Percentiles rank a stretch among this genome's conserved stretches.
These are phyloP conservation scores for Triticum urartu DNA, from an alignment of 176 grass and related monocot species.

Conservation along the genomic window DNA sequence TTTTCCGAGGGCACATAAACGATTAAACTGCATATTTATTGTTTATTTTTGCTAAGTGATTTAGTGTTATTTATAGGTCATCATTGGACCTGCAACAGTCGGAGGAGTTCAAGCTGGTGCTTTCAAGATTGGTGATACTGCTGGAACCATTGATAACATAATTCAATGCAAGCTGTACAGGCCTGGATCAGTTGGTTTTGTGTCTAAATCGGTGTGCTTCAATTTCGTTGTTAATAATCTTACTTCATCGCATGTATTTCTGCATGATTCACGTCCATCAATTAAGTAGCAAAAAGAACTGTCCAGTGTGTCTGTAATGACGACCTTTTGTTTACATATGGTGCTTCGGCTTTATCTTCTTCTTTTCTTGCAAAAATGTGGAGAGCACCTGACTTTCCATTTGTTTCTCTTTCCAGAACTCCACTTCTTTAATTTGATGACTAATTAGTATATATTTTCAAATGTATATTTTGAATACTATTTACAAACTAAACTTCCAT, in stretches of 20 bases:
- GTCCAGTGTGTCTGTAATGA: not conserved
- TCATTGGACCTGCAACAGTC: constrained; percentile 96
- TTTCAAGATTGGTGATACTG: constrained; percentile 99
- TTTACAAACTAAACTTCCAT: constrained; percentile 6
- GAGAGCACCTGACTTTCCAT: not conserved
- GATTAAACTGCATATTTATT: not conserved
- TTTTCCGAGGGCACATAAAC: too few relatives aligned
- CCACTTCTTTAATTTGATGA: not conserved
- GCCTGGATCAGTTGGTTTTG: constrained; percentile 96
- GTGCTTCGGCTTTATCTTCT: not conserved
- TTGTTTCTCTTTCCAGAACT: constrained; percentile 4
- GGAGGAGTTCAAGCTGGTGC: constrained; percentile 97
- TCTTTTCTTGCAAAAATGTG: not conserved
- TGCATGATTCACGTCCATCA: not conserved
- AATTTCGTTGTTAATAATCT: not conserved
- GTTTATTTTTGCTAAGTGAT: constrained; percentile 25
- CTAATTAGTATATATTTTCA: not conserved
- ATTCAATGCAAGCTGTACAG: constrained; percentile 98
- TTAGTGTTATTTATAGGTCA: constrained; percentile 58
- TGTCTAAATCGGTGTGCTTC: constrained; percentile 92
- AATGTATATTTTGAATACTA: not conserved
- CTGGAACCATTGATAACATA: constrained; percentile 98
- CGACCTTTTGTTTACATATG: not conserved
- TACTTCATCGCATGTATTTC: not conserved
- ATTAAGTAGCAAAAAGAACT: not conserved